These are phyloP conservation scores for Clonostachys chloroleuca DNA, from an alignment of 2,329 filamentous ascomycete genomes.

Conservation along the genomic window DNA sequence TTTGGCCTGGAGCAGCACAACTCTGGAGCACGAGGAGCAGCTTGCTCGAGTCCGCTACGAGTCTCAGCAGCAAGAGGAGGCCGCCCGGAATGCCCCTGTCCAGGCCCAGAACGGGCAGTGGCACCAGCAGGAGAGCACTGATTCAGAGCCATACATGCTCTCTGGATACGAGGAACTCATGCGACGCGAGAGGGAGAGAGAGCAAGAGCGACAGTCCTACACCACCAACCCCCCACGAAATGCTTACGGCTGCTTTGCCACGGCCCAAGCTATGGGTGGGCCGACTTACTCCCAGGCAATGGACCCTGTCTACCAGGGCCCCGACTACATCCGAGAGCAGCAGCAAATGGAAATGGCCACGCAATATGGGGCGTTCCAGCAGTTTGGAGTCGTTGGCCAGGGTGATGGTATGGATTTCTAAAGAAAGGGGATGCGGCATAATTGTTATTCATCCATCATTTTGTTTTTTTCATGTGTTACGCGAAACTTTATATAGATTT, in stretches of 20 bases:
- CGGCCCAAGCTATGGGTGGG: conserved; percentile 20
- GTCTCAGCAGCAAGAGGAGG: conserved; percentile 32
- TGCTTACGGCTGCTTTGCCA: too few relatives aligned
- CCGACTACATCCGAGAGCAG: conserved; percentile 41
- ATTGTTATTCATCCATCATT: too few relatives aligned
- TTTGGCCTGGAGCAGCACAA: conserved; percentile 48
- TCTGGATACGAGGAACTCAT: conserved; percentile 74
- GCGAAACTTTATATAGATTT: too few relatives aligned
- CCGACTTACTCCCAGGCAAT: conserved; percentile 49
- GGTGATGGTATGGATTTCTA: conserved; percentile 41
- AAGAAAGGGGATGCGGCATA: too few relatives aligned
- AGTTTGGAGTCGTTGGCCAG: conserved; percentile 34
- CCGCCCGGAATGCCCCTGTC: conserved; percentile 45
- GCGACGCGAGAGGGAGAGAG: conserved; percentile 54
- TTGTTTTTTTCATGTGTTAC: too few relatives aligned
- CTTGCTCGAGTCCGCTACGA: conserved; percentile 58
- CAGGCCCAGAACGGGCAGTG: conserved; percentile 52
- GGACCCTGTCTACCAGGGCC: conserved; percentile 63
- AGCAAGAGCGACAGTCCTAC: conserved; percentile 25
- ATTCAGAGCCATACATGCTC: conserved; percentile 78
- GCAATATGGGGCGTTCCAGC: conserved; percentile 61
- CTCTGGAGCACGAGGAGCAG: conserved; percentile 51
- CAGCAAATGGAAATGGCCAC: conserved; percentile 59
- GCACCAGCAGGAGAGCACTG: conserved; percentile 29
- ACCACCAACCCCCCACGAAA: too few relatives aligned